These are phyloP conservation scores for Lolium multiflorum DNA, from an alignment of 176 grass and related monocot species.

Conservation along the genomic window DNA sequence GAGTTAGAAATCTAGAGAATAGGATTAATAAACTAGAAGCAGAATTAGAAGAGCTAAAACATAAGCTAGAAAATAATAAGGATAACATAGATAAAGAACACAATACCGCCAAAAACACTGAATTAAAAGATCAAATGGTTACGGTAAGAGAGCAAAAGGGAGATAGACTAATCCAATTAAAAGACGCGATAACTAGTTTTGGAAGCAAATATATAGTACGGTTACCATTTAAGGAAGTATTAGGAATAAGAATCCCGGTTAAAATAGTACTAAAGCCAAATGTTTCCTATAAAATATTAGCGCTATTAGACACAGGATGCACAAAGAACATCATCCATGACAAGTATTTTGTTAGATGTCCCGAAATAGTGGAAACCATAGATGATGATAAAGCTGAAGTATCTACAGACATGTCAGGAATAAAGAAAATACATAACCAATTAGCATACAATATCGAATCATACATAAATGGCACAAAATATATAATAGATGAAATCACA, in stretches of 20 bases:
- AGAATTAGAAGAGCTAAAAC: background rate
- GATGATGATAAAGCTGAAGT: background rate
- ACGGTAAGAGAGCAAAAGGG: background rate
- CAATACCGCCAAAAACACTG: too few relatives aligned
- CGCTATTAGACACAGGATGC: too few relatives aligned
- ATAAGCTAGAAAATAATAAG: too few relatives aligned
- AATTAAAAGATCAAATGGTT: background rate
- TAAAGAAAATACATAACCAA: background rate
- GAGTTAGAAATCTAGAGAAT: background rate
- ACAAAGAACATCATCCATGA: background rate
- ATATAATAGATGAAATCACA: too few relatives aligned
- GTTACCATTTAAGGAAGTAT: background rate
- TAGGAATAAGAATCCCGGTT: background rate
- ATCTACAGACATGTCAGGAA: background rate
- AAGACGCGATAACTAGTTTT: background rate
- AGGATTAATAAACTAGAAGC: background rate
- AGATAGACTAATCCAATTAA: background rate
- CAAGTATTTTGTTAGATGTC: background rate
- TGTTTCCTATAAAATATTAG: too few relatives aligned
- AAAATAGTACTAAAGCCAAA: too few relatives aligned
- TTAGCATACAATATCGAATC: background rate
- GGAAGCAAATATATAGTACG: background rate
- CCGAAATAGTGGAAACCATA: background rate
- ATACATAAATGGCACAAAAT: too few relatives aligned
- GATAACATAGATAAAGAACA: background rate